Conservation (phyloP, 2,329 filamentous ascomycete genomes). For the Ascochyta viciae-villosae region DNA sequence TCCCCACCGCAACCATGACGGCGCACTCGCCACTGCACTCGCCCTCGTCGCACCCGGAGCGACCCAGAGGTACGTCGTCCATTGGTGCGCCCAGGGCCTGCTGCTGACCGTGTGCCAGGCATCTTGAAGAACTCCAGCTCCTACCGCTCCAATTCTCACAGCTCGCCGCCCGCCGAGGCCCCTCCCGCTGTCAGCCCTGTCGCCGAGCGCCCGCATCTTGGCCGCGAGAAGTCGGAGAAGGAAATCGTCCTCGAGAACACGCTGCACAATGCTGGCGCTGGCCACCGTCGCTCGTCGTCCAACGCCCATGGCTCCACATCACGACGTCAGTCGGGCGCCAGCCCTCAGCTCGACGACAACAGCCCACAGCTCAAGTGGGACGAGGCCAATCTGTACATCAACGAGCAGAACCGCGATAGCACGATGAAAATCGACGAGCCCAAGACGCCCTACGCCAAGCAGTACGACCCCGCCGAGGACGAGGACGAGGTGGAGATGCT, state of each 20-base stretch:
- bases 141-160: slow-evolving; percentile 58
- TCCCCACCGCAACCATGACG: slow-evolving; percentile 38
- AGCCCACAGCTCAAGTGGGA: slow-evolving; percentile 94
- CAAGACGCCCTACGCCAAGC: slow-evolving; percentile 94
- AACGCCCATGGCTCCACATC: slow-evolving; percentile 70
- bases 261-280: slow-evolving; percentile 83
- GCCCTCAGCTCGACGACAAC: slow-evolving; percentile 62
- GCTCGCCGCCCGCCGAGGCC: slow-evolving; percentile 54
- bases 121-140: slow-evolving; percentile 89
- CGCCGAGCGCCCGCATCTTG: slow-evolving; percentile 51
- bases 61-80: slow-evolving; percentile 52
- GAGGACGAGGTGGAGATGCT: slow-evolving; percentile 72
- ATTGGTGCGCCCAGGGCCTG: not conserved
- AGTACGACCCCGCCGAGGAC: slow-evolving; percentile 89
- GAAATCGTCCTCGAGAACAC: slow-evolving; percentile 95
- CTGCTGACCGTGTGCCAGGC: slow-evolving; percentile 61
- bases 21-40: slow-evolving; percentile 47
- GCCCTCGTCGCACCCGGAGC: slow-evolving; percentile 48
- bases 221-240: slow-evolving; percentile 71
- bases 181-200: slow-evolving; percentile 44
- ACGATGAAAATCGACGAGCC: slow-evolving; percentile 99
- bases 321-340: slow-evolving; percentile 71
- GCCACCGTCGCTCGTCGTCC: slow-evolving; percentile 82
- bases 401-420: slow-evolving; percentile 91
- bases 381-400: slow-evolving; percentile 95